Conservation (phyloP, 176 grass and related monocot species). For the Juncus inflexus region DNA sequence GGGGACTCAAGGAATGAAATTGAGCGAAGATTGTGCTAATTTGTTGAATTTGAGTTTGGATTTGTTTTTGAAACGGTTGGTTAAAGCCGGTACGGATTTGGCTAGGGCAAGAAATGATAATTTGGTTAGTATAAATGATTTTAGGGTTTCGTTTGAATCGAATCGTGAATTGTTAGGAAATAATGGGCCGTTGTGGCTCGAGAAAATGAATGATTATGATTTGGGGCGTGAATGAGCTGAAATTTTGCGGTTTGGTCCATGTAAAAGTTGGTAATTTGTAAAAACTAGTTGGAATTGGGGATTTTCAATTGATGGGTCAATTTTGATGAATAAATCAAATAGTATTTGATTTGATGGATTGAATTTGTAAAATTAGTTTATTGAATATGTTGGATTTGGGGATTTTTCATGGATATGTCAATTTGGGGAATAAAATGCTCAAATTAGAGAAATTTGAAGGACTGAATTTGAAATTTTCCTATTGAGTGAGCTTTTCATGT, state of each 20-base stretch:
- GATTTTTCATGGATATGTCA: too few species aligned
- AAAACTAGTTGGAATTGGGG: too few species aligned
- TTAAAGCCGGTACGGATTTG: conserved; percentile 49
- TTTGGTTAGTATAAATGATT: conserved; percentile 43
- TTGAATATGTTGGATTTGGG: too few species aligned
- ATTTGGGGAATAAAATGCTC: too few species aligned
- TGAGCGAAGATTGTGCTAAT: conserved; percentile 47
- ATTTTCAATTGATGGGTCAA: too few species aligned
- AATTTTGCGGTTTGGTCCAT: not conserved
- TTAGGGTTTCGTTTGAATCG: conserved; percentile 44
- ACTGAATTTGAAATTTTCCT: too few species aligned
- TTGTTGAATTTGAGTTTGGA: conserved; percentile 65
- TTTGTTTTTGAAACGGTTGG: conserved; percentile 41
- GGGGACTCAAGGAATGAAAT: conserved; percentile 37
- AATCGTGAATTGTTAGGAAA: conserved; percentile 37
- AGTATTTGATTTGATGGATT: too few species aligned
- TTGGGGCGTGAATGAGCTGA: conserved; percentile 1
- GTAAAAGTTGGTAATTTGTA: too few species aligned
- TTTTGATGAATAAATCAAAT: too few species aligned
- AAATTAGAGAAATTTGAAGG: too few species aligned
- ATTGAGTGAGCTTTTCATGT: too few species aligned
- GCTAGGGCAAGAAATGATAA: conserved; percentile 41
- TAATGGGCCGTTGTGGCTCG: conserved; percentile 24
- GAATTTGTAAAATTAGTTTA: too few species aligned
- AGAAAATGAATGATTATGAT: conserved; percentile 37